Conservation (phyloP, 257 asterid genomes). For the Capsicum baccatum region DNA sequence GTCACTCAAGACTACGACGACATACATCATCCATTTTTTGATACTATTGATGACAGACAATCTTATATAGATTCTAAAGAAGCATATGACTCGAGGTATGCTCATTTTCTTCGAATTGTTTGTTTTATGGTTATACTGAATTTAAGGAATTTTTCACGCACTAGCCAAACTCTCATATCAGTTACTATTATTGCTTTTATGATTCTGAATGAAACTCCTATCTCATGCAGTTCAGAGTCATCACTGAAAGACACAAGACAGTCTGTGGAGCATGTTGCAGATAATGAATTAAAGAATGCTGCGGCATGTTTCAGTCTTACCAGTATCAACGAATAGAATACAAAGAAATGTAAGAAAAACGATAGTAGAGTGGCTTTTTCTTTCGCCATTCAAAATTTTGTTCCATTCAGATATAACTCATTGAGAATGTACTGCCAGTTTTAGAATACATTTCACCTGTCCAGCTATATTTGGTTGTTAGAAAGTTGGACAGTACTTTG, state of each 20-base stretch:
- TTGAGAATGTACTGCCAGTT: conserved; percentile 34
- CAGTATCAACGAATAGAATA: conserved; percentile 55
- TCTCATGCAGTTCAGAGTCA: conserved; percentile 69
- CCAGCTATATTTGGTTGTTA: conserved; percentile 12
- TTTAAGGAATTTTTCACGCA: not conserved
- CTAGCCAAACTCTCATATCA: not conserved
- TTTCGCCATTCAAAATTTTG: conserved; percentile 34
- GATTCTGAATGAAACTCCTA: not conserved
- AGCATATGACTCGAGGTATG: conserved; percentile 70
- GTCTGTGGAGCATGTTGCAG: conserved; percentile 67
- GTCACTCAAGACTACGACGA: conserved; percentile 59
- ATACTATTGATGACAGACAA: conserved; percentile 70
- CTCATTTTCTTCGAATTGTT: not conserved
- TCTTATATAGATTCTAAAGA: conserved; percentile 70
- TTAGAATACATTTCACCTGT: not conserved
- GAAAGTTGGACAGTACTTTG: not conserved
- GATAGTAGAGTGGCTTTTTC: conserved; percentile 36
- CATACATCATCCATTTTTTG: conserved; percentile 71
- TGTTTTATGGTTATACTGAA: not conserved
- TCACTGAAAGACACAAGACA: conserved; percentile 66
- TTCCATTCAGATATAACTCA: conserved; percentile 28
- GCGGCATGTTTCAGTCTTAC: conserved; percentile 89
- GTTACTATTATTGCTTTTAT: not conserved
- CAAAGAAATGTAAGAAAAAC: conserved; percentile 31
- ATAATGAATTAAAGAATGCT: conserved; percentile 78